Base-by-base conservation (phyloP, 768 basidiomycete species). In the button mushroom (Agaricus bisporus) region DNA sequence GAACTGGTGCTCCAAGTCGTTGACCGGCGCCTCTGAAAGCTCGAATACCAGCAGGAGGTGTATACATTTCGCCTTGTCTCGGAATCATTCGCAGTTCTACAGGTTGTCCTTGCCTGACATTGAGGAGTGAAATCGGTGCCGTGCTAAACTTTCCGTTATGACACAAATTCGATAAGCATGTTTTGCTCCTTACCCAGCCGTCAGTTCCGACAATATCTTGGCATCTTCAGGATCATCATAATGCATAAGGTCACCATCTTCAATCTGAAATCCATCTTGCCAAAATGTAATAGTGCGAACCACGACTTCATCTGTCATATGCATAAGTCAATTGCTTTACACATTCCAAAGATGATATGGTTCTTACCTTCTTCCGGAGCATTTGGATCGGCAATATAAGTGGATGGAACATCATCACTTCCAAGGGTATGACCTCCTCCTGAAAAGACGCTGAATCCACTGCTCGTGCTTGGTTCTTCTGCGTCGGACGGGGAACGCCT, bases 241-340 rank as follows among this genome's bases (percentile, higher is more conserved):
- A 18, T 78, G 73, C 79, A 89, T 79, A 51, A 98, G 72, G 28
- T 85, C 84, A 5, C 93, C 91, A 57, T 93, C 91, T 62, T 97
- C 91, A 42, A 98, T 80, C 44, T 85, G 85, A 69, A 97, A 98
- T 0, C 97, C 97, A 56, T 98, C 80, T 38, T 84, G 78, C 95
- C 95, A 98, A 70, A 98, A 90, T 0, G 87, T 94, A 41, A 98
- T 72, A 51, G 80, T 77, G 8, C 95, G 83, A 45, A 84, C 79
- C 0, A 76, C 86, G 3, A 79, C 75, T 48, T 83, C 79, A 54
- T 78, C 77, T 55, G 77, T 36, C 9, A 22, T 29, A 48, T 2
- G 25, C 17, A 49, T 2, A 11, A 25, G 28, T 44, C 39, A 18
- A 32, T 17, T 25, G 18, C 22, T 22, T 22, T 22, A 9, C 28